Percentiles rank a stretch among this genome's conserved stretches.
Evolutionary conservation across 495 filamentous ascomycete species (phyloP).

Genomic region (Neurospora tetrasperma): DNA sequence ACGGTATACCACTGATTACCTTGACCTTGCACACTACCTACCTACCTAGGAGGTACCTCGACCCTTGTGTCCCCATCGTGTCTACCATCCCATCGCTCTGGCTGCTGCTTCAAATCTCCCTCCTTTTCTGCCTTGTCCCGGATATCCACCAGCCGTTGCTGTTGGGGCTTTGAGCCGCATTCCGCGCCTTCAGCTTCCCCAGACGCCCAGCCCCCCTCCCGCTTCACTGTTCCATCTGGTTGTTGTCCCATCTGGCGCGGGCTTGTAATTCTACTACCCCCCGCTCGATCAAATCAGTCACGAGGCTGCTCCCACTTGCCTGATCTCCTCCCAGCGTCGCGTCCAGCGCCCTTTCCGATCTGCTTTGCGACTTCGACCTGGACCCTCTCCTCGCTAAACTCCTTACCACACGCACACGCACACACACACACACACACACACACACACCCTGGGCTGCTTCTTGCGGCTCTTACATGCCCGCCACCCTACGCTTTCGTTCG

Average conservation of each 20-base stretch:
- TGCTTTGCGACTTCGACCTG: slow-evolving; percentile 11
- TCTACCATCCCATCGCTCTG: not conserved
- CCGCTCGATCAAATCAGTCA: slow-evolving; percentile 24
- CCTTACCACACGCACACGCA: slow-evolving; percentile 3
- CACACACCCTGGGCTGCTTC: slow-evolving; percentile 14
- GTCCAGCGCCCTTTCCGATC: slow-evolving; percentile 1
- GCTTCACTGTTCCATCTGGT: slow-evolving; percentile 8
- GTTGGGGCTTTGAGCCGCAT: not conserved
- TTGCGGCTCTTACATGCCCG: slow-evolving; percentile 24
- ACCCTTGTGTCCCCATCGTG: not conserved
- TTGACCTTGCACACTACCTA: not conserved
- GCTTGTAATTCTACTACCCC: slow-evolving; percentile 20
- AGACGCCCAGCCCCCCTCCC: slow-evolving; percentile 7
- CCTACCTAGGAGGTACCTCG: not conserved
- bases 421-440: not conserved
- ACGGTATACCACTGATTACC: not conserved
- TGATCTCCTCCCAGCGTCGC: slow-evolving; percentile 7
- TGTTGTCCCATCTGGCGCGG: not conserved
- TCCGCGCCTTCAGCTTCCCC: slow-evolving; percentile 1
- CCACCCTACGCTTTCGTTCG: slow-evolving; percentile 11
- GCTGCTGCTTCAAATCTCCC: not conserved
- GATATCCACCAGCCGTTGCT: not conserved
- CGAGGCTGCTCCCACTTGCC: slow-evolving; percentile 18
- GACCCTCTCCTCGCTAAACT: slow-evolving; percentile 5
- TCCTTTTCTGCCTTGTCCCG: not conserved